Base-by-base conservation (phyloP, 225 moss, liverwort and hornwort species). In the Anthoceros angustus region DNA sequence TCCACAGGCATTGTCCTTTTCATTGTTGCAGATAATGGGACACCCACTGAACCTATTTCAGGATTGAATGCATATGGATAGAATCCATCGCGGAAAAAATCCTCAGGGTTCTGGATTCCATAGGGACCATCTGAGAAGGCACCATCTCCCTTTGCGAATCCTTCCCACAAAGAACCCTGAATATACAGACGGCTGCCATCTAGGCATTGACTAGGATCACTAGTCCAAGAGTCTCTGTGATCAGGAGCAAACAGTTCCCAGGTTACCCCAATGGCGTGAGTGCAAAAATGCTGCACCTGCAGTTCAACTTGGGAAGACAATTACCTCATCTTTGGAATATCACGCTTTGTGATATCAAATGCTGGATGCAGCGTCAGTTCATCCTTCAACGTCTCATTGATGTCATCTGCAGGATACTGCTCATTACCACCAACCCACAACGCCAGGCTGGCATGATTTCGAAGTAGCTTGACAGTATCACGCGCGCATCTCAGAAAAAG, bases 351-450 rank as follows among this genome's bases (percentile, higher is more conserved):
- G n/a, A n/a, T n/a, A n/a, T n/a, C n/a, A n/a, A 78, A 80, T 42
- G 75, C 77, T 61, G 71, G 40, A 67, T 79, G 72, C 5, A 72
- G 72, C 8, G 25, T 63, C 61, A 79, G 74, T 72, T 72, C 76
- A 39, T 42, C 69, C 63, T 68, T 65, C 43, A 95, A 77, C 3
- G 83, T 82, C 65, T 72, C 50, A 68, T 95, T 91, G 71, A 95
- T 77, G 68, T 95, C 91, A 18, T 77, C 73, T 63, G 95, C 80
- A 43, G 95, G 95, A 64, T 77, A 68, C 72, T 91, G 91, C 62
- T 95, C 91, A 72, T 95, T 95, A 68, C 95, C 95, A 50, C 95
- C 95, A 65, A 86, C 86, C 95, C 95, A 91, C 26, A 95, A 64
- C n/a, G 91, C 86, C 40, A 95, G 77, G 75, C 95, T 95, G 40